Base-by-base conservation (phyloP, 805 yeast genomes). In the Nakazawaea holstii region DNA sequence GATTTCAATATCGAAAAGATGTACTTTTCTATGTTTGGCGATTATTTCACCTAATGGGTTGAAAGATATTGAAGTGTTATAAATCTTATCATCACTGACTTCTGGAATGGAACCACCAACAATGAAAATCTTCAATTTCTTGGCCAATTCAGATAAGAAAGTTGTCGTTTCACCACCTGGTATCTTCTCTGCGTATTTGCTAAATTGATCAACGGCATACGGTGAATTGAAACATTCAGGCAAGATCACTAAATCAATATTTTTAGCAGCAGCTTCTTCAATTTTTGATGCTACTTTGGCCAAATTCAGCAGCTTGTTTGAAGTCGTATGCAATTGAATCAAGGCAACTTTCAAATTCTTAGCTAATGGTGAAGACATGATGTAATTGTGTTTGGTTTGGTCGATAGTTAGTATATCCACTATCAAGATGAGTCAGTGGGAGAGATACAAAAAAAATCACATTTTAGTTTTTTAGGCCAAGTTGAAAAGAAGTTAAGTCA, bases 151-250 rank as follows among this genome's bases (percentile, higher is more conserved):
- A 0, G 89, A 70, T 43, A 92, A 66, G 43, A 86, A 76, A 45
- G 64, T 54, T 3, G 92, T 81, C 4, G 82, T 74, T 50, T 80
- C 82, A 6, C 95, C 95, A 1, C 69, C 62, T 6, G 96, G 95
- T 38, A 94, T 86, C n/a, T 64, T 56, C 64, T 94, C 99, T 3
- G 96, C 91, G 61, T 94, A 92, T 50, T 87, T 82, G 6, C 86
- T 79, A 66, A 94, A 94, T 52, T 91, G 84, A 49, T 79, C 78
- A 28, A 89, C 96, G 0, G 95, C 80, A 61, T 94, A 94, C 2
- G 98, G 98, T 1, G 97, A 87, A 64, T 92, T 94, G 77, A 91
- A 92, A 68, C 97, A 90, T 68, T 94, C 98, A 8, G 99, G 99
- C 30, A 94, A 70, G 53, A 94, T 88, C 9, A 94, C 77, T 37